Percentiles rank a stretch among this genome's conserved stretches.
These are phyloP conservation scores for Flaveria bidentis DNA, from an alignment of 129 eudicot genomes.

Conservation along the genomic window DNA sequence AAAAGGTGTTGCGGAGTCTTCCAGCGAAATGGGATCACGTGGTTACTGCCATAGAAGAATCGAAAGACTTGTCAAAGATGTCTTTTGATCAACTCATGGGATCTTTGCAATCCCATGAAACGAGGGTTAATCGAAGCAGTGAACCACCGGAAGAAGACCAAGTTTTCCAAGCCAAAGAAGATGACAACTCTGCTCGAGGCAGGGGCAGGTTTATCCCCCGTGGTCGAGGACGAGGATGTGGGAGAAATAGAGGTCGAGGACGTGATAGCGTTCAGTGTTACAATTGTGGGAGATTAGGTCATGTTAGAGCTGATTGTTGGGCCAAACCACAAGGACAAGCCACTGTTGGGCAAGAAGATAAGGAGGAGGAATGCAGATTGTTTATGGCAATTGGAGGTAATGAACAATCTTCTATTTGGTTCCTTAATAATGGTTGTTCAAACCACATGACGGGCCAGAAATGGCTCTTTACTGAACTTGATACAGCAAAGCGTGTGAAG, in stretches of 20 bases:
- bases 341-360: background rate
- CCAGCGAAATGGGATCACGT: too few relatives aligned
- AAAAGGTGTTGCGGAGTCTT: too few relatives aligned
- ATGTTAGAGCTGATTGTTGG: too few relatives aligned
- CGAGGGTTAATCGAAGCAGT: too few relatives aligned
- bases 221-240: background rate
- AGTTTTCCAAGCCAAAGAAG: too few relatives aligned
- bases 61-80: too few relatives aligned
- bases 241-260: background rate
- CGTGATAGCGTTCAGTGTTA: background rate
- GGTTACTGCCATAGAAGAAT: too few relatives aligned
- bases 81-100: too few relatives aligned
- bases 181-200: too few relatives aligned
- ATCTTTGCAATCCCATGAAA: too few relatives aligned
- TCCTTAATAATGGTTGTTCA: background rate
- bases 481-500: background rate
- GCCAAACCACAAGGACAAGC: background rate
- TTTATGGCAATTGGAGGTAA: background rate
- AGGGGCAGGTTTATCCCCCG: too few relatives aligned
- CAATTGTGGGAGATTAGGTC: background rate
- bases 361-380: background rate
- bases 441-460: background rate
- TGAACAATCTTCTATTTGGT: background rate
- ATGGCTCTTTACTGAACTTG: background rate
- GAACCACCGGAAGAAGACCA: too few relatives aligned